A percentile compares a stretch with the other conserved stretches of the same genome.
These are phyloP conservation scores for Paracorniculantispora psalliotae DNA, from an alignment of 2,329 filamentous ascomycete species.

Conservation along the genomic window DNA sequence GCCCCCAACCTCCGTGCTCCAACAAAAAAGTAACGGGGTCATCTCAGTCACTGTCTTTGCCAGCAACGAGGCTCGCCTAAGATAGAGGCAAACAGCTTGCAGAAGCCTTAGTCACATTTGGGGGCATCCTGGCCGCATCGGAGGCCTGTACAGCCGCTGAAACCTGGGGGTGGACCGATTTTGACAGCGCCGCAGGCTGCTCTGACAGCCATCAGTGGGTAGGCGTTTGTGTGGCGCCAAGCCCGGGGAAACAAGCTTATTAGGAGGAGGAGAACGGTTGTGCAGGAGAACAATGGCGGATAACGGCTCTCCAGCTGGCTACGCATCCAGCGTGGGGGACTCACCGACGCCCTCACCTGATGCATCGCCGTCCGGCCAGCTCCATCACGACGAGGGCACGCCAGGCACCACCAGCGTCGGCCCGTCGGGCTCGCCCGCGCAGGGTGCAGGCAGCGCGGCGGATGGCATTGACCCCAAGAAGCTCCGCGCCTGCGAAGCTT, in stretches of 20 bases:
- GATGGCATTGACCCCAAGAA: conserved; percentile 53
- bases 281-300: not conserved
- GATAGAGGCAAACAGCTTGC: not conserved
- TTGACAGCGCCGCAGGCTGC: not conserved
- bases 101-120: not conserved
- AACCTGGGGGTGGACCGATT: not conserved
- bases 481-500: conserved; percentile 69
- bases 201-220: not conserved
- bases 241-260: not conserved
- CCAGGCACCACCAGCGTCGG: not conserved
- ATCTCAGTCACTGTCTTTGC: not conserved
- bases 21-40: not conserved
- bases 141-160: not conserved
- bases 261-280: not conserved
- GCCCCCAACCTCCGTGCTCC: conserved; percentile 10
- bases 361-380: too few species aligned
- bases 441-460: not conserved
- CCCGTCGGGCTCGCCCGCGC: not conserved
- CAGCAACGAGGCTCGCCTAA: not conserved
- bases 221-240: not conserved
- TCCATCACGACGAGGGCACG: not conserved
- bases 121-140: not conserved
- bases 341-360: not conserved
- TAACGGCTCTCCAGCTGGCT: not conserved
- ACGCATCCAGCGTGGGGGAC: not conserved